Evolutionary conservation across 306 rosid genomes (phyloP).

Genomic region (Prunus davidiana): DNA sequence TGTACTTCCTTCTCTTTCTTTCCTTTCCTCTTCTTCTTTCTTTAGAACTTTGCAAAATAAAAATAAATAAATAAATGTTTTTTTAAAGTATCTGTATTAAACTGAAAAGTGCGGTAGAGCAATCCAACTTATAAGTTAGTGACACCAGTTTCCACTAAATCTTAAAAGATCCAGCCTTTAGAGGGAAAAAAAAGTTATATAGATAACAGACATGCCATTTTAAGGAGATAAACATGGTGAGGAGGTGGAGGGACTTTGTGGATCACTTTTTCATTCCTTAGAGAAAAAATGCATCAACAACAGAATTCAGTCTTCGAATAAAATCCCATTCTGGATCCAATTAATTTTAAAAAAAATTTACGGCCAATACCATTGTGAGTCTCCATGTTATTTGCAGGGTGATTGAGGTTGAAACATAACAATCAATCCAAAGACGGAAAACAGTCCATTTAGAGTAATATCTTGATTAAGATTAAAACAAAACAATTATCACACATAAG

Average conservation of each 20-base stretch:
- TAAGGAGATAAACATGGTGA: not conserved
- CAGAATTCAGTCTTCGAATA: not conserved
- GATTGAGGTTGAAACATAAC: not conserved
- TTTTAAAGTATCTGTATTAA: slow-evolving; percentile 25
- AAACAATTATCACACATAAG: not conserved
- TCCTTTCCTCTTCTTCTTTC: slow-evolving; percentile 88
- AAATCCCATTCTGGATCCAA: not conserved
- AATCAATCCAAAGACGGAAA: not conserved
- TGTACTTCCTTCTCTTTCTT: slow-evolving; percentile 54
- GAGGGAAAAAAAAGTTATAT: not conserved
- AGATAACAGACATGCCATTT: not conserved
- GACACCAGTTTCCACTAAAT: not conserved
- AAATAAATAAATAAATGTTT: slow-evolving; percentile 9
- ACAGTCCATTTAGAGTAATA: not conserved
- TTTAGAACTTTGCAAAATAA: slow-evolving; percentile 54
- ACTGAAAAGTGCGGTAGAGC: not conserved
- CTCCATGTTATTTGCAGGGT: not conserved
- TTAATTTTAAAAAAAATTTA: not conserved
- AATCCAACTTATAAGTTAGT: not conserved
- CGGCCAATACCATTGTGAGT: not conserved
- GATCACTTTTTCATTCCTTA: not conserved
- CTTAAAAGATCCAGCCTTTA: too few species aligned
- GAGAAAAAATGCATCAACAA: not conserved
- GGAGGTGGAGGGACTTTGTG: not conserved
- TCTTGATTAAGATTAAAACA: not conserved